Percentiles rank a stretch among this genome's conserved stretches.
These are phyloP conservation scores for Pythium angustatum DNA, from an alignment of 352 stramenopile species.

Conservation along the genomic window DNA sequence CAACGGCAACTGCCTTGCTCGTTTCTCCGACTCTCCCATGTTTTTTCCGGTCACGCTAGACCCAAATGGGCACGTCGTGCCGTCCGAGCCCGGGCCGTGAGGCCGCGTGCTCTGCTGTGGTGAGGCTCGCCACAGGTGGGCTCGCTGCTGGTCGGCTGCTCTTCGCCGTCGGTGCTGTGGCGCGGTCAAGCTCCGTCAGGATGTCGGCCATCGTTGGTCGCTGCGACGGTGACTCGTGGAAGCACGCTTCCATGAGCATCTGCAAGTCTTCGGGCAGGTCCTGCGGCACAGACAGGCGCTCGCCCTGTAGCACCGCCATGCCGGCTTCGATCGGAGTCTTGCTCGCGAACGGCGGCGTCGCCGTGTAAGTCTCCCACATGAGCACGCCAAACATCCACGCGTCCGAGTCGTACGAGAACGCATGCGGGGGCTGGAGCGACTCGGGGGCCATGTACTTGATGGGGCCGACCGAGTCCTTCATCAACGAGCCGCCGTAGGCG, in stretches of 20 bases:
- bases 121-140: neutral
- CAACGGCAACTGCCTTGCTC: constrained; percentile 3
- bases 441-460: constrained; percentile 87
- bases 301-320: constrained; percentile 60
- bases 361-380: constrained; percentile 81
- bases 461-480: constrained; percentile 66
- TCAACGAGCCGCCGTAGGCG: constrained; percentile 48
- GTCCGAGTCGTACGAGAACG: constrained; percentile 78
- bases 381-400: constrained; percentile 85
- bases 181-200: constrained; percentile 27
- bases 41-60: neutral
- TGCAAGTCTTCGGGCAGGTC: constrained; percentile 50
- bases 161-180: neutral
- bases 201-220: constrained; percentile 76
- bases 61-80: constrained; percentile 13
- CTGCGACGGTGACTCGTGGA: constrained; percentile 60
- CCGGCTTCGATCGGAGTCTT: constrained; percentile 64
- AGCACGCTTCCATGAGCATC: constrained; percentile 68
- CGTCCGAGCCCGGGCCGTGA: constrained; percentile 5
- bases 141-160: neutral
- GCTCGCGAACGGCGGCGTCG: constrained; percentile 48
- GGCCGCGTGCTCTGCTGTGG: neutral
- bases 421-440: constrained; percentile 69
- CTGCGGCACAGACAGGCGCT: constrained; percentile 50
- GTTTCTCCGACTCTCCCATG: neutral